Evolutionary conservation across 768 basidiomycete species (phyloP).

Genomic region (Russula emetica): DNA sequence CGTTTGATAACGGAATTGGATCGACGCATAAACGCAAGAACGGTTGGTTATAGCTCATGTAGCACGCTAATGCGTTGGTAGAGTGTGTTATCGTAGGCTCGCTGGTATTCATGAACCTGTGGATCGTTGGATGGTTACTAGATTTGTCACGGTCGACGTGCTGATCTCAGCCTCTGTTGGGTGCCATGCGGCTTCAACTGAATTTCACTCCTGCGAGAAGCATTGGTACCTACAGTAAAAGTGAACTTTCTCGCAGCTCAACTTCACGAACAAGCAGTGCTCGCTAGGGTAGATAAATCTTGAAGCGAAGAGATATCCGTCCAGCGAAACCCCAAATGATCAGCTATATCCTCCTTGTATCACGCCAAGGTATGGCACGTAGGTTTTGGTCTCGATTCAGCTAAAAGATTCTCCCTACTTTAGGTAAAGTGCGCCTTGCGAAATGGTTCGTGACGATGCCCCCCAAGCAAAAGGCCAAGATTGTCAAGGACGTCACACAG

Average conservation of each 20-base stretch:
- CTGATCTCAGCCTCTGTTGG: background rate
- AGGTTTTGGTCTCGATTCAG: background rate
- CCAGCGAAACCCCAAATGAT: slow-evolving; percentile 48
- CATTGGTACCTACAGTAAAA: background rate
- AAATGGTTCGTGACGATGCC: slow-evolving; percentile 94
- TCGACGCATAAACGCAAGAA: too few species aligned
- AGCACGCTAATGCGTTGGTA: too few species aligned
- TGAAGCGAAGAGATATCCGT: background rate
- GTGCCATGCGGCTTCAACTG: too few species aligned
- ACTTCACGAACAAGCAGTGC: background rate
- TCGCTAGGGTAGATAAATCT: background rate
- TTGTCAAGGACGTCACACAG: slow-evolving; percentile 93
- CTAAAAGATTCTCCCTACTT: background rate
- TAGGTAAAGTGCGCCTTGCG: slow-evolving; percentile 88
- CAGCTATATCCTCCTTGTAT: slow-evolving; percentile 90
- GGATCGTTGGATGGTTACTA: too few species aligned
- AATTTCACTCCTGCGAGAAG: too few species aligned
- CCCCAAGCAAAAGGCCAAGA: slow-evolving; percentile 78
- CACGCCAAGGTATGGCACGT: slow-evolving; percentile 65
- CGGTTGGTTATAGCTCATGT: too few species aligned
- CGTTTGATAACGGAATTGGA: too few species aligned
- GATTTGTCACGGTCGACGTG: background rate
- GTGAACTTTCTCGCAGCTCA: background rate
- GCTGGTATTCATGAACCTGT: too few species aligned
- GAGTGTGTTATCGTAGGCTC: too few species aligned